Conservation (phyloP, 768 basidiomycete species). For the Leccinum boreale region DNA sequence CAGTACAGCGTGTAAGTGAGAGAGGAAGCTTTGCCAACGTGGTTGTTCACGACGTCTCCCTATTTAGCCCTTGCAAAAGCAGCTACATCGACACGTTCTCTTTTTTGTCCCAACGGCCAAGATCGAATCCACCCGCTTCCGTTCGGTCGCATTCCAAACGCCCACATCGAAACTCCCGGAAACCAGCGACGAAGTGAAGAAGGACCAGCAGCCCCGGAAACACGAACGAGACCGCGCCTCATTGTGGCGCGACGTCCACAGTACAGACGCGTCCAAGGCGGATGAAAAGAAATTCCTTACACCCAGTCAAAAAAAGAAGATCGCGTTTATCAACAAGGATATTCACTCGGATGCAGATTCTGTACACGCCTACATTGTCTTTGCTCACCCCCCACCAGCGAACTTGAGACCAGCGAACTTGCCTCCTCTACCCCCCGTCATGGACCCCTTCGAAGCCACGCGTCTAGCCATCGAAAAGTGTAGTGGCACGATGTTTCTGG, state of each 20-base stretch:
- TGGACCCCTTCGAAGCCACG: slow-evolving; percentile 75
- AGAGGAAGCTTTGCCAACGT: background rate
- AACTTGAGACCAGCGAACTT: slow-evolving; percentile 44
- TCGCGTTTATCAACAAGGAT: slow-evolving; percentile 92
- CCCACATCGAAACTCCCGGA: slow-evolving; percentile 67
- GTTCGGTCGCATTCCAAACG: slow-evolving; percentile 85
- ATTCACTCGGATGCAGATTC: slow-evolving; percentile 75
- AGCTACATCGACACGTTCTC: slow-evolving; percentile 74
- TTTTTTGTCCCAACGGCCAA: slow-evolving; percentile 68
- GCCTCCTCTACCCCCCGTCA: slow-evolving; percentile 45
- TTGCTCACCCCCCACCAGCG: slow-evolving; percentile 62
- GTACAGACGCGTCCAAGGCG: slow-evolving; percentile 40
- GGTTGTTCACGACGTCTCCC: slow-evolving; percentile 1
- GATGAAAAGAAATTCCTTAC: slow-evolving; percentile 70
- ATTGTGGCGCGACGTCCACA: slow-evolving; percentile 50
- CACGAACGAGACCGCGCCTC: slow-evolving; percentile 60
- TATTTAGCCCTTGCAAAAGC: slow-evolving; percentile 66
- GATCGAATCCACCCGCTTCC: slow-evolving; percentile 91
- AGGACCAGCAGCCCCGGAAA: slow-evolving; percentile 33
- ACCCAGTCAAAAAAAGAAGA: slow-evolving; percentile 84
- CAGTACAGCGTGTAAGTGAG: slow-evolving; percentile 65
- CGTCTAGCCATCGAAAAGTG: slow-evolving; percentile 51
- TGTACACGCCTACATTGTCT: slow-evolving; percentile 89
- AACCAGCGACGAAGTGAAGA: slow-evolving; percentile 30
- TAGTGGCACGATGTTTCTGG: slow-evolving; percentile 74